These are phyloP conservation scores for Diospyros lotus DNA, from an alignment of 148 eudicot species.

Conservation along the genomic window DNA sequence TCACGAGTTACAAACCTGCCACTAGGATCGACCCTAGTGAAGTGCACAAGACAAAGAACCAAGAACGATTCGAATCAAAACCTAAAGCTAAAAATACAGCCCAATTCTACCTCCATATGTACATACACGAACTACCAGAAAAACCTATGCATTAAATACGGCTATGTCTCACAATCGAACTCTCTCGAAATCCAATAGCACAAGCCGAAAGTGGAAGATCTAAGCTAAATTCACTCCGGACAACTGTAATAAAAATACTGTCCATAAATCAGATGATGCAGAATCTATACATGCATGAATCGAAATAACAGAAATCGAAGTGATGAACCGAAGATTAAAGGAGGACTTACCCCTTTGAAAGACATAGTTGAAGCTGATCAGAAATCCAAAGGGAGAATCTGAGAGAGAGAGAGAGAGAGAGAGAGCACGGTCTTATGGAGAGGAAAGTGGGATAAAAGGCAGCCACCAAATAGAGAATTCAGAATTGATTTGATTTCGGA, in stretches of 20 bases:
- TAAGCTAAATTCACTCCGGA: not conserved
- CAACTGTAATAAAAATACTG: not conserved
- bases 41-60: not conserved
- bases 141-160: not conserved
- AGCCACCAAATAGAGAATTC: not conserved
- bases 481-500: too few species aligned
- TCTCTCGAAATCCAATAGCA: not conserved
- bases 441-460: conserved; percentile 14
- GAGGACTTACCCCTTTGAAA: conserved; percentile 42
- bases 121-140: not conserved
- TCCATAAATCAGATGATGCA: not conserved
- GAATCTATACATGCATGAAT: not conserved
- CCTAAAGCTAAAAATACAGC: not conserved
- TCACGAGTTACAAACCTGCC: not conserved
- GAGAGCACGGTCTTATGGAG: not conserved
- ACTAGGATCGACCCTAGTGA: not conserved
- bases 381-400: not conserved
- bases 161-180: not conserved
- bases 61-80: not conserved
- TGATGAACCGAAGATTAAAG: not conserved
- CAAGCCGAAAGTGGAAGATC: conserved; percentile 1
- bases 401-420: conserved; percentile 10
- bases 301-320: not conserved
- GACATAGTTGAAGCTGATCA: conserved; percentile 47
- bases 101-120: not conserved